Base-by-base conservation (phyloP, 2,329 filamentous ascomycete species). In the Biscogniauxia marginata region DNA sequence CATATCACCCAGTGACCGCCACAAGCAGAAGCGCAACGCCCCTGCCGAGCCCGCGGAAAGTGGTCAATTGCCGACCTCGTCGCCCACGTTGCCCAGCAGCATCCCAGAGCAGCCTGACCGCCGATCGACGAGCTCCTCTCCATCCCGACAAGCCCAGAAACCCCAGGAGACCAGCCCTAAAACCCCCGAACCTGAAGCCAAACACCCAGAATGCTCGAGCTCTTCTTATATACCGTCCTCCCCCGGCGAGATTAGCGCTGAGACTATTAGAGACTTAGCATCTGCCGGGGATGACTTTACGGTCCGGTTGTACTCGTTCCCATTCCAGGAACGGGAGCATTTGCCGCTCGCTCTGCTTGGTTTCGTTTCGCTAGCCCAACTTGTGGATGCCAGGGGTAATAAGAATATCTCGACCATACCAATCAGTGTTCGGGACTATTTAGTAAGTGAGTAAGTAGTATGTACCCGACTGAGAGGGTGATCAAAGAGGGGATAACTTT, bases 311-410 rank as follows among this genome's bases (percentile, higher is more conserved):
- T 19, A 18, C 49, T 54, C 52, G 11, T 52, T 57, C 19, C 23
- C 6, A 34, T 2, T 52, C 23, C 4, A n/a, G n/a, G 22, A 54
- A 7, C 44, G 4, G 24, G 48, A 54, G n/a, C 25, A 34, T 3
- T 57, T 44, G 55, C 23, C 55, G 4, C 44, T 39, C 16, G 55
- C 55, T 52, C 55, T 57, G 49, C 52, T 54, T 24, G 52, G 52
- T 9, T 57, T 57, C 39, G 34, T 57, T 24, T 39, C 52, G 4
- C 51, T 57, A 8, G 55, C 52, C 34, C 24, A 54, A 22, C 48
- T 46, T 46, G 52, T 54, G 39, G 55, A 54, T 54, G 25, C 20
- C 6, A 52, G 19, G 21, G 46, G 52, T 21, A 46, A 22, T 48
- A 57, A 57, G n/a, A 23, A 25, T 49, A 54, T 57, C 51, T 57